Percentiles rank a stretch among this genome's conserved stretches.
Conservation (phyloP, 1,284 basidiomycete species). For the Fistulinella cinereoalba region DNA sequence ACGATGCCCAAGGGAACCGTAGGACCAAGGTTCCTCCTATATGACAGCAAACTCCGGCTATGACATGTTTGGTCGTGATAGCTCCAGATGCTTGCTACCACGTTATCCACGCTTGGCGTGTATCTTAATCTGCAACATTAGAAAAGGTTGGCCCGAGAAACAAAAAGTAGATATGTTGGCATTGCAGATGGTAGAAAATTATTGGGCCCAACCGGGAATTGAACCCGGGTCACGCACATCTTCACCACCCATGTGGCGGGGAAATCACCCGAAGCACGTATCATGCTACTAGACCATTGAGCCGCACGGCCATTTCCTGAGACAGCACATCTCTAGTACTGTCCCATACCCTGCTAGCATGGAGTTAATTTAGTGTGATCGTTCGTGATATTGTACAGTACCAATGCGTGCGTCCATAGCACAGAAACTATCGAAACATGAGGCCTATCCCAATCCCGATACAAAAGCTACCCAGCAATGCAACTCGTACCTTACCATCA, state of each 20-base stretch:
- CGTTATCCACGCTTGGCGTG: too few species aligned
- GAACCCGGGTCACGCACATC: constrained; percentile 46
- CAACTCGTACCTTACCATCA: constrained; percentile 29
- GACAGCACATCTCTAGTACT: background rate
- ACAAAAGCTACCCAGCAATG: constrained; percentile 34
- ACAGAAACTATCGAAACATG: constrained; percentile 28
- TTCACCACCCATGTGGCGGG: constrained; percentile 18
- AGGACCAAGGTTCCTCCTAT: constrained; percentile 27
- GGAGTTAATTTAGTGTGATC: too few species aligned
- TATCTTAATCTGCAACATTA: too few species aligned
- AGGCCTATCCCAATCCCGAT: constrained; percentile 33
- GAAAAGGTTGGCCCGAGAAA: too few species aligned
- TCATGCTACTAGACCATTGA: constrained; percentile 46
- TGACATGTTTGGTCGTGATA: constrained; percentile 10
- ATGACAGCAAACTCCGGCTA: background rate
- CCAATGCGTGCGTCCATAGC: too few species aligned
- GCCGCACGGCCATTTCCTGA: constrained; percentile 15
- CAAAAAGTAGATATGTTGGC: too few species aligned
- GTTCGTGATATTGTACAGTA: background rate
- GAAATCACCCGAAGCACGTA: constrained; percentile 37
- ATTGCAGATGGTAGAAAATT: background rate
- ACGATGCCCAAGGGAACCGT: constrained; percentile 13
- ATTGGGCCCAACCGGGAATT: constrained; percentile 45
- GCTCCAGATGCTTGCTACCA: too few species aligned
- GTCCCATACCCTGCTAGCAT: too few species aligned